Evolutionary conservation across 2,329 filamentous ascomycete genomes (phyloP).

Genomic region (Ramularia collo-cygni): DNA sequence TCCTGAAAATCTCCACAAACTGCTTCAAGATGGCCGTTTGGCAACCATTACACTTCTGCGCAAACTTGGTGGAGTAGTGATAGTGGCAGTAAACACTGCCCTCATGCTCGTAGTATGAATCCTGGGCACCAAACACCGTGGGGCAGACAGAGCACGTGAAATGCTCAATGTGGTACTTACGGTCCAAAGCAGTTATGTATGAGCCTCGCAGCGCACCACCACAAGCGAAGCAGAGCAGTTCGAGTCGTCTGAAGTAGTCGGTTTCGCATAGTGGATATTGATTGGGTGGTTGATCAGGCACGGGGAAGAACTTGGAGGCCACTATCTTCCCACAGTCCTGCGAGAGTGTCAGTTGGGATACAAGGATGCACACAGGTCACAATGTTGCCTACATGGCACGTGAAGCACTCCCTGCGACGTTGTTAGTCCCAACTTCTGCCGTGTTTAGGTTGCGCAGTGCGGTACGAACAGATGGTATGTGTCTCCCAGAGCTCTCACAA

Average conservation of each 20-base stretch:
- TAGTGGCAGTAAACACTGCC: conserved; percentile 96
- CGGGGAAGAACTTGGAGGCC: conserved; percentile 97
- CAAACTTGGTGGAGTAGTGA: conserved; percentile 96
- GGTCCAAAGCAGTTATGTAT: conserved; percentile 94
- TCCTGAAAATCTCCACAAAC: conserved; percentile 97
- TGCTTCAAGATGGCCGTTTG: conserved; percentile 97
- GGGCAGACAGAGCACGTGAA: conserved; percentile 97
- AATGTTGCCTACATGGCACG: conserved; percentile 68
- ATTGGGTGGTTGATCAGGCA: conserved; percentile 78
- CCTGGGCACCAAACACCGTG: conserved; percentile 95
- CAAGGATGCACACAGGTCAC: conserved; percentile 16
- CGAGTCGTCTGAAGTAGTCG: conserved; percentile 90
- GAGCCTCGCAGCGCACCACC: conserved; percentile 88
- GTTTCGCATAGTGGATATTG: conserved; percentile 97
- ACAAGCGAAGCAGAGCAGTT: conserved; percentile 85
- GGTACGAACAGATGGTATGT: conserved; percentile 67
- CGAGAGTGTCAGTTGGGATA: conserved; percentile 16
- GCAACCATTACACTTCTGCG: conserved; percentile 91
- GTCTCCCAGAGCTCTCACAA: conserved; percentile 85
- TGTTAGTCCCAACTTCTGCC: no score
- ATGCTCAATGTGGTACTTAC: conserved; percentile 98
- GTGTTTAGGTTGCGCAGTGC: no score
- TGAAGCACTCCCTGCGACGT: conserved; percentile 68
- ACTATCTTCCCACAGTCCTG: conserved; percentile 97
- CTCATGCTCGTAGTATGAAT: conserved; percentile 98